These are phyloP conservation scores for Xylaria longipes DNA, from an alignment of 495 filamentous ascomycete genomes.

Conservation along the genomic window DNA sequence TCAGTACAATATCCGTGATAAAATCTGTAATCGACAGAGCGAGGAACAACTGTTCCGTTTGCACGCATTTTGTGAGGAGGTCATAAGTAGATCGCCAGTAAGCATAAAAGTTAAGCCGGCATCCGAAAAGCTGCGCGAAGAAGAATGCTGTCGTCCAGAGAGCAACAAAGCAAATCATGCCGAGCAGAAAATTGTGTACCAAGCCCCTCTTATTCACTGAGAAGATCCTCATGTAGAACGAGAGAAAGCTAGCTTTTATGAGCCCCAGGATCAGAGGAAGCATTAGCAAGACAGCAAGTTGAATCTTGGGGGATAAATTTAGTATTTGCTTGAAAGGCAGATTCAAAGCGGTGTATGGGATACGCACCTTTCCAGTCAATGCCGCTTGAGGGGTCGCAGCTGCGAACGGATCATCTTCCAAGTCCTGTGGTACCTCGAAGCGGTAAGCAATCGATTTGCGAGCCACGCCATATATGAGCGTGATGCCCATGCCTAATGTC, in stretches of 20 bases:
- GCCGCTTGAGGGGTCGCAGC: conserved; percentile 10
- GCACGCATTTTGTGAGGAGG: conserved; percentile 10
- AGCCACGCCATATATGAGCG: conserved; percentile 15
- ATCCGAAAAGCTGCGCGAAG: conserved; percentile 26
- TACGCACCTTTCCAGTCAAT: conserved; percentile 6
- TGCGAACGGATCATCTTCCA: conserved; percentile 6
- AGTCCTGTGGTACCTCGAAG: conserved; percentile 16
- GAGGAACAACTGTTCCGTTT: conserved; percentile 9
- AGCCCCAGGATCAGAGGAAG: conserved; percentile 34
- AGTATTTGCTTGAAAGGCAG: background rate
- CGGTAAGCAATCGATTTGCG: conserved; percentile 10
- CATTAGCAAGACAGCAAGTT: background rate
- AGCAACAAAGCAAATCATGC: conserved; percentile 12
- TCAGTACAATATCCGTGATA: conserved; percentile 25
- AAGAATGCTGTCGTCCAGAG: conserved; percentile 24
- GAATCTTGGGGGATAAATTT: too few relatives aligned
- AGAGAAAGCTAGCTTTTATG: conserved; percentile 38
- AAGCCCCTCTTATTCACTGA: conserved; percentile 5
- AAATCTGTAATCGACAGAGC: conserved; percentile 27
- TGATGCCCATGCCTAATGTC: conserved; percentile 21
- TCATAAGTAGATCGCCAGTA: conserved; percentile 13
- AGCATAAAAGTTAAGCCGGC: conserved; percentile 21
- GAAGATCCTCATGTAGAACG: conserved; percentile 43
- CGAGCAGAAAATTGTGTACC: conserved; percentile 23
- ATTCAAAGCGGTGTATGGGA: conserved; percentile 2